These are phyloP conservation scores for Crithidia expoeki DNA, from an alignment of 208 protist species.

Conservation along the genomic window DNA sequence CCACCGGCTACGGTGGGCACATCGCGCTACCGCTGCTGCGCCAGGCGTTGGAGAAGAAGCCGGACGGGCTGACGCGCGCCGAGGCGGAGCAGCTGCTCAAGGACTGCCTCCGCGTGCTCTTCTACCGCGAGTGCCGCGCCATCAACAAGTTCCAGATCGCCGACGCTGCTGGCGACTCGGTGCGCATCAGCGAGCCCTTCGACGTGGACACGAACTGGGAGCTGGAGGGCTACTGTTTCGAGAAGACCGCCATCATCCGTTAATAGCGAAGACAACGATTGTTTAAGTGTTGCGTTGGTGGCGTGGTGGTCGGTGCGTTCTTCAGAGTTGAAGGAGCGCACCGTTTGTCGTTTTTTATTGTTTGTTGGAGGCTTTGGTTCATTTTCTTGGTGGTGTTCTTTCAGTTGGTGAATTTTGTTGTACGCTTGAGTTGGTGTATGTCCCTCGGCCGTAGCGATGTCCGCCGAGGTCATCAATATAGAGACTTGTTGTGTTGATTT, in stretches of 20 bases:
- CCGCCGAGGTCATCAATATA: too few species aligned
- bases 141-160: slow-evolving; percentile 96
- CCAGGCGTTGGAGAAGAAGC: slow-evolving; percentile 81
- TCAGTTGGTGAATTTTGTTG: too few species aligned
- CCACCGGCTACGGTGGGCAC: slow-evolving; percentile 96
- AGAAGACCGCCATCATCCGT: slow-evolving; percentile 88
- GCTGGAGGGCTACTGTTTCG: slow-evolving; percentile 85
- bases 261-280: slow-evolving; percentile 22
- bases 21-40: slow-evolving; percentile 95
- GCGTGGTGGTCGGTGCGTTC: not conserved
- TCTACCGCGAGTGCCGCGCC: slow-evolving; percentile 97
- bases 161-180: slow-evolving; percentile 63
- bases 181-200: slow-evolving; percentile 92
- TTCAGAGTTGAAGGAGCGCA: too few species aligned
- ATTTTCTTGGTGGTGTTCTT: too few species aligned
- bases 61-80: slow-evolving; percentile 78
- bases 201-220: slow-evolving; percentile 95
- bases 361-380: too few species aligned
- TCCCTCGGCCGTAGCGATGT: too few species aligned
- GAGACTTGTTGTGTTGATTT: too few species aligned
- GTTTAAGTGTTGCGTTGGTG: not conserved
- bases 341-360: too few species aligned
- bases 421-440: too few species aligned
- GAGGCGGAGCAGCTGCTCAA: slow-evolving; percentile 89
- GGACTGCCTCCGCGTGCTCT: slow-evolving; percentile 95